Conservation (phyloP, 2,329 filamentous ascomycete species). For the Byssothecium circinans region DNA sequence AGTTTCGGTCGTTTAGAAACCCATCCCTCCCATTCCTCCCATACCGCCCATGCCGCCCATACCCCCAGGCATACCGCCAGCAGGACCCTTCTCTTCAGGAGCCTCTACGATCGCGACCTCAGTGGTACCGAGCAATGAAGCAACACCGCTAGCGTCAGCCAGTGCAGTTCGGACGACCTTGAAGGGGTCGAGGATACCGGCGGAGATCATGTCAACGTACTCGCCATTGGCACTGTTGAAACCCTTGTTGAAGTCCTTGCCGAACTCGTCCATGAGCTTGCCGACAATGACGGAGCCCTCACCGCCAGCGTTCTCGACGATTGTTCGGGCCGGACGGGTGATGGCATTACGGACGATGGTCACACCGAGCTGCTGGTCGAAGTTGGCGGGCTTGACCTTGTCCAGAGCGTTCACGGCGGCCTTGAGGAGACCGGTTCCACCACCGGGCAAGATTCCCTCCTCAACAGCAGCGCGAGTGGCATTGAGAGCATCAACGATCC, state of each 20-base stretch:
- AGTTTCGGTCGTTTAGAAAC: slow-evolving; percentile 50
- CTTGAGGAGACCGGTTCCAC: slow-evolving; percentile 97
- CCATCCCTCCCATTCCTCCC: slow-evolving; percentile 64
- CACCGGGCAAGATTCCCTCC: slow-evolving; percentile 97
- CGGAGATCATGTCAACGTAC: slow-evolving; percentile 97
- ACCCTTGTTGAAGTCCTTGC: slow-evolving; percentile 93
- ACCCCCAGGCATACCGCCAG: slow-evolving; percentile 46
- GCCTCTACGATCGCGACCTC: slow-evolving; percentile 98
- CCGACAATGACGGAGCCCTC: slow-evolving; percentile 96
- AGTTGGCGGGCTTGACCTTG: slow-evolving; percentile 86
- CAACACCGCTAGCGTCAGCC: slow-evolving; percentile 91
- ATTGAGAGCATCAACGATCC: slow-evolving; percentile 97
- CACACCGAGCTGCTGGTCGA: slow-evolving; percentile 98
- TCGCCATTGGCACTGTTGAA: slow-evolving; percentile 96
- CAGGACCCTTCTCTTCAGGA: slow-evolving; percentile 79
- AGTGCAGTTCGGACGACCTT: slow-evolving; percentile 99
- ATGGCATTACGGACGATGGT: slow-evolving; percentile 98
- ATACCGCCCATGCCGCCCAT: slow-evolving; percentile 63
- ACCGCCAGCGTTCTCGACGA: slow-evolving; percentile 95
- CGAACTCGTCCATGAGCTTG: slow-evolving; percentile 95
- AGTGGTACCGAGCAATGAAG: slow-evolving; percentile 93
- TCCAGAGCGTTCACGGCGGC: slow-evolving; percentile 85
- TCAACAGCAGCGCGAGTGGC: slow-evolving; percentile 97
- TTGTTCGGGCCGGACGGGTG: slow-evolving; percentile 88
- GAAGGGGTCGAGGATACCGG: slow-evolving; percentile 97